phyloP scores from a whole-genome alignment of 768 basidiomycete genomes.

The Termitomyces sp. region DNA sequence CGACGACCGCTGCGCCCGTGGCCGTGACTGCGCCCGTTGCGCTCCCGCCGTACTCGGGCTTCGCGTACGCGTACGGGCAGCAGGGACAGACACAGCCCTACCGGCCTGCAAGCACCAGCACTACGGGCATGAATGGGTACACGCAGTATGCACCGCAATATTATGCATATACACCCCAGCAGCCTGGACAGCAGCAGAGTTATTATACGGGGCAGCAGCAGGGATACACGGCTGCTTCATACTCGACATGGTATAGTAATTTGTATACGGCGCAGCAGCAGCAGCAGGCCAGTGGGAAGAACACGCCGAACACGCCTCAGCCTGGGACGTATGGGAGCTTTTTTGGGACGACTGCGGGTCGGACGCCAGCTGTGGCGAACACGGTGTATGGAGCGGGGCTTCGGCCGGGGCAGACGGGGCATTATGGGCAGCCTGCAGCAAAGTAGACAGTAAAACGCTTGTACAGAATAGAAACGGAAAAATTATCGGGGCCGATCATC shows the following conservation, averaged over 20 bases:
- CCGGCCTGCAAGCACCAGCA: slow-evolving; percentile 5
- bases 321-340: slow-evolving; percentile 21
- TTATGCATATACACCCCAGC: slow-evolving; percentile 13
- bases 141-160: slow-evolving; percentile 29
- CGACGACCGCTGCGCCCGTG: slow-evolving; percentile 19
- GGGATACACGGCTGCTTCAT: slow-evolving; percentile 25
- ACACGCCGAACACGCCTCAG: slow-evolving; percentile 40
- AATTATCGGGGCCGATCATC: slow-evolving; percentile 3
- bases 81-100: slow-evolving; percentile 16
- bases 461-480: too few relatives aligned
- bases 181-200: slow-evolving; percentile 19
- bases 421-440: slow-evolving; percentile 17
- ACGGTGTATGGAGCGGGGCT: slow-evolving; percentile 18
- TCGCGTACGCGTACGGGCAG: slow-evolving; percentile 28
- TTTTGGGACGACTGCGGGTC: slow-evolving; percentile 11
- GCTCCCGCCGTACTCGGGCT: slow-evolving; percentile 26
- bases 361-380: slow-evolving; percentile 23
- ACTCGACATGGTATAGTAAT: slow-evolving; percentile 28
- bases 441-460: too few relatives aligned
- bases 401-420: slow-evolving; percentile 18
- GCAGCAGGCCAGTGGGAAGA: slow-evolving; percentile 25
- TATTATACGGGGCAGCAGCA: slow-evolving; percentile 35
- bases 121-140: neutral
- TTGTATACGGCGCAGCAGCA: slow-evolving; percentile 18
- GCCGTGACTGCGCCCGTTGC: slow-evolving; percentile 16